phyloP scores from a whole-genome alignment of 257 asterid species.

The Jacaranda mimosifolia region DNA sequence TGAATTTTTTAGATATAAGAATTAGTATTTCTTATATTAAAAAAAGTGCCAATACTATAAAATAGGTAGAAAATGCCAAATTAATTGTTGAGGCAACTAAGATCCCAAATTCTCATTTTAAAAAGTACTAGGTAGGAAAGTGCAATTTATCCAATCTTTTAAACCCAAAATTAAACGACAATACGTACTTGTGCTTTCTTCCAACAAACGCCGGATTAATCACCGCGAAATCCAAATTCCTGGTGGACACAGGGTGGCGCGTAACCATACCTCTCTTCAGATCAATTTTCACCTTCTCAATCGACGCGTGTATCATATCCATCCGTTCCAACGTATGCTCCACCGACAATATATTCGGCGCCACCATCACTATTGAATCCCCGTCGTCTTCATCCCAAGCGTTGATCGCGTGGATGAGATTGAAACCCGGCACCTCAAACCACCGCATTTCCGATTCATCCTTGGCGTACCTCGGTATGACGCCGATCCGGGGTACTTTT shows the following conservation, averaged over 20 bases:
- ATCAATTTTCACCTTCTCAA: conserved; percentile 70
- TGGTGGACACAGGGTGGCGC: conserved; percentile 66
- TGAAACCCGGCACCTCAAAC: conserved; percentile 77
- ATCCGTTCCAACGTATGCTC: conserved; percentile 68
- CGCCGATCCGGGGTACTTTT: conserved; percentile 71
- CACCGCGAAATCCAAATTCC: conserved; percentile 73
- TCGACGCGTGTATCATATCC: conserved; percentile 77
- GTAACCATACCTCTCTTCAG: conserved; percentile 54
- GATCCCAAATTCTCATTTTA: too few species aligned
- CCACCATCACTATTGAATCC: conserved; percentile 64
- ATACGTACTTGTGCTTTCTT: conserved; percentile 58
- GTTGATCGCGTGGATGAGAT: conserved; percentile 58
- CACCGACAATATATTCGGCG: conserved; percentile 70
- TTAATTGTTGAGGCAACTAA: too few species aligned
- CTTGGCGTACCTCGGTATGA: conserved; percentile 65
- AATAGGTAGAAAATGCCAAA: too few species aligned
- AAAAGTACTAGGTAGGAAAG: too few species aligned
- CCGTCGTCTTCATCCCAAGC: conserved; percentile 90
- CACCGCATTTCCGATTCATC: conserved; percentile 73
- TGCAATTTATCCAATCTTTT: neutral
- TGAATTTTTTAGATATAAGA: too few species aligned
- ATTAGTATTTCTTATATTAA: too few species aligned
- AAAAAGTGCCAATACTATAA: too few species aligned
- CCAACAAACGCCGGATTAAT: conserved; percentile 67
- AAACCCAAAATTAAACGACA: neutral